Percentiles rank a stretch among this genome's conserved stretches.
Conservation (phyloP, 2,329 filamentous ascomycete genomes). For the Tolypocladium tundrense region DNA sequence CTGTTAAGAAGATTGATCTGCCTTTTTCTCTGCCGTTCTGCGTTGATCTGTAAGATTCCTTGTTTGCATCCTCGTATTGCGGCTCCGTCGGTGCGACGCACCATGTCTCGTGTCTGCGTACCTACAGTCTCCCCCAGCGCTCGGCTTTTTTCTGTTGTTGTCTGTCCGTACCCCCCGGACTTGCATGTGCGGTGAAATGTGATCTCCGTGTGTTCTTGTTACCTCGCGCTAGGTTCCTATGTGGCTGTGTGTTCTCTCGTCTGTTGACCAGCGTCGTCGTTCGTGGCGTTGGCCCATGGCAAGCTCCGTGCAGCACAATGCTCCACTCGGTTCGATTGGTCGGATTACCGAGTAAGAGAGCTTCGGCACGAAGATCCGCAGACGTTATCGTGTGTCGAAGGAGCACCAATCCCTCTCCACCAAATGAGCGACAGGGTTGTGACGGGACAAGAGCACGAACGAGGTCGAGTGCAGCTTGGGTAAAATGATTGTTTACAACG, state of each 20-base stretch:
- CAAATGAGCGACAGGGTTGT: neutral
- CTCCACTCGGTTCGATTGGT: neutral
- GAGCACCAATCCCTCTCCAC: neutral
- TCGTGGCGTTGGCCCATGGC: neutral
- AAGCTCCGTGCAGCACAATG: neutral
- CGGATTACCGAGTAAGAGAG: neutral
- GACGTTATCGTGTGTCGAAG: neutral
- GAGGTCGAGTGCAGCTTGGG: too few species aligned
- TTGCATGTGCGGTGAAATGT: neutral
- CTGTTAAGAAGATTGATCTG: too few species aligned
- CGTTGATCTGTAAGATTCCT: too few species aligned
- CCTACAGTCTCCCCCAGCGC: neutral
- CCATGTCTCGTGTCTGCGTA: neutral
- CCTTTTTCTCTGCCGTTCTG: too few species aligned
- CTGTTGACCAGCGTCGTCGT: neutral
- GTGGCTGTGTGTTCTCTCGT: neutral
- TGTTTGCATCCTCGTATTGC: too few species aligned
- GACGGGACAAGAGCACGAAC: too few species aligned
- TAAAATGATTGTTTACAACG: too few species aligned
- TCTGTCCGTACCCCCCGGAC: neutral
- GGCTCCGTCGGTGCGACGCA: neutral
- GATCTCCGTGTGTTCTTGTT: neutral
- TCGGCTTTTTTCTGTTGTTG: neutral
- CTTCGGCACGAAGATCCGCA: neutral
- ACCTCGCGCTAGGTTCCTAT: neutral